Base-by-base conservation (phyloP, 306 rosid genomes). In the Castanopsis chinensis region DNA sequence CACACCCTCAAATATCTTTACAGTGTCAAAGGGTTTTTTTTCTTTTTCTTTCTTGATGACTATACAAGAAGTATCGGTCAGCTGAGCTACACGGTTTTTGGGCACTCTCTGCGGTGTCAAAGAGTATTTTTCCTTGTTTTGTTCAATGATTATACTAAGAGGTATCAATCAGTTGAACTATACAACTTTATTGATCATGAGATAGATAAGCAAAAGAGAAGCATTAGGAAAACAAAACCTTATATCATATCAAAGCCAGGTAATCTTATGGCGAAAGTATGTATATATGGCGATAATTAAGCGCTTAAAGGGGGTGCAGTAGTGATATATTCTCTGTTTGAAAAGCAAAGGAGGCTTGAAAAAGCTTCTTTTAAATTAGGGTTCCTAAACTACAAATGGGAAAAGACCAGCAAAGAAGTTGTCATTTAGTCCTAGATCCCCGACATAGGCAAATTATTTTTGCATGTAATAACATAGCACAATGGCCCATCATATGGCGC, bases 401-500 rank as follows among this genome's bases (percentile, higher is more conserved):
- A 80, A 83, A 78, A 69, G 71, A 80, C 63, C 71, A 60, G 55
- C 53, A 76, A 71, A 72, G 85, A 79, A 74, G 53, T 83, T 87
- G 92, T 85, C 93, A 87, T 83, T 85, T 88, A 83, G 97, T 75
- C 87, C 71, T 69, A 25, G 77, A 69, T 85, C 52, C 84, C 93
- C 91, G 89, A 93, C 98, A 91, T 78, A 56, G 15, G 79, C 80
- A 83, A 76, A 80, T 61, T 84, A 77, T 73, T 85, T 81, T 82
- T 82, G 82, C 86, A 83, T 75, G 84, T 73, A 77, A 80, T 77
- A 79, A 75, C 73, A 81, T 61, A 52, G 21, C 70, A 56, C 72
- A 68, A 20, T 73, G 67, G 74, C 74, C 71, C 80, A 75, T 74
- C 84, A 41, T 75, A 4, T 23, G 63, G 80, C 76, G 82, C 5